Base-by-base conservation (phyloP, 306 rosid species). In the Oemleria cerasiformis region DNA sequence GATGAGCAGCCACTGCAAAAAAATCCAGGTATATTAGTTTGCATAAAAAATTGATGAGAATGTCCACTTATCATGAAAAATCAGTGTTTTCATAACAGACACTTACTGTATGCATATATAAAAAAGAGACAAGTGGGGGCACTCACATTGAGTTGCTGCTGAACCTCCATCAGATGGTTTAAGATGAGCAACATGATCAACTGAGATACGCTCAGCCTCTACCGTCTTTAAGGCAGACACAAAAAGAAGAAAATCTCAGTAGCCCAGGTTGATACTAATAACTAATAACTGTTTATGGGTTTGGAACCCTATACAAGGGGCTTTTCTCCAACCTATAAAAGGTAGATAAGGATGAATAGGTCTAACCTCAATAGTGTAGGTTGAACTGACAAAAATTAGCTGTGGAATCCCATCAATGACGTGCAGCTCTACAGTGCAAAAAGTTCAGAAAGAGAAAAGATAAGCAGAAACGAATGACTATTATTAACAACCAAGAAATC, bases 81-180 rank as follows among this genome's bases (percentile, higher is more conserved):
- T 3, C 1, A 1, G 21, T 50, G 56, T 50, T n/a, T n/a, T n/a
- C n/a, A n/a, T n/a, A n/a, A n/a, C n/a, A n/a, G 36, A 30, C 36
- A 30, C 36, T 30, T 30, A 30, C 36, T 30, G 36, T 4, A 30
- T 30, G 36, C 36, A 30, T 30, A 30, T 30, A 30, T 30, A 30
- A 30, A 30, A 1, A 30, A 30, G 3, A 30, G 36, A 30, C 36
- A 30, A 3, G 36, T 30, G 36, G 36, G 45, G 64, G 78, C 56
- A 74, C 88, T 82, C 74, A 91, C 98, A 70, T 76, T 94, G 98
- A 0, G 98, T 91, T 54, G 97, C 98, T 9, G 99, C 99, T 30
- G 99, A 91, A 82, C 96, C 97, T 51, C 99, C 99, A 77, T 89
- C 99, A 71, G 99, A 91, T 71, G 99, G 97, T 85, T 89, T 91